Conservation (phyloP, 2,329 filamentous ascomycete species). For the Talaromyces pinophilus region DNA sequence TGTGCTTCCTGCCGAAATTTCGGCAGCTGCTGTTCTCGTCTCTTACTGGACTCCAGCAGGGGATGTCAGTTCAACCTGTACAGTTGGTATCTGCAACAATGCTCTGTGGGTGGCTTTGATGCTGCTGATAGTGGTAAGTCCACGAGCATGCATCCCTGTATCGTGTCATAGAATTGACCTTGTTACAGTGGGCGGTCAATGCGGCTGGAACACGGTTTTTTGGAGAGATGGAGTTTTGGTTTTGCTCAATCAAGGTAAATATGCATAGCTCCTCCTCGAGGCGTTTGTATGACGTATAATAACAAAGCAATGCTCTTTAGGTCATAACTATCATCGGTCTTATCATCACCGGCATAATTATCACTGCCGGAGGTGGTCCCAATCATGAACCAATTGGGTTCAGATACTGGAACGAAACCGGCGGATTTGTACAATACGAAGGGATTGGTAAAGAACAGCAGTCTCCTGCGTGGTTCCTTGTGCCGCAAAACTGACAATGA, state of each 20-base stretch:
- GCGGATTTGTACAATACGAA: conserved; percentile 53
- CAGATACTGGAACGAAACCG: conserved; percentile 53
- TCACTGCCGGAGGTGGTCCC: conserved; percentile 56
- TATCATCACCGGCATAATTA: conserved; percentile 54
- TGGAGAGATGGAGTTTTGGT: conserved; percentile 58
- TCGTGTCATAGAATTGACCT: neutral
- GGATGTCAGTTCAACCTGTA: conserved; percentile 34
- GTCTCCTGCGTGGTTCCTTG: neutral
- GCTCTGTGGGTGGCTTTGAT: conserved; percentile 58
- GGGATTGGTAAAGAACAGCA: conserved; percentile 24
- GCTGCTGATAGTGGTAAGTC: conserved; percentile 55
- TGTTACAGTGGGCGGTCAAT: conserved; percentile 38
- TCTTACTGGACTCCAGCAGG: conserved; percentile 58
- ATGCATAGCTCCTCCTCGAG: neutral
- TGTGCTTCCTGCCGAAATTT: conserved; percentile 55
- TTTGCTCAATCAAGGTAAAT: conserved; percentile 48
- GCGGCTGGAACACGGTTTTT: conserved; percentile 53
- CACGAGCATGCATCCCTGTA: neutral
- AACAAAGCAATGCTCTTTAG: neutral
- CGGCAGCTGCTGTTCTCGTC: conserved; percentile 64
- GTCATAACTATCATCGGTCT: conserved; percentile 56
- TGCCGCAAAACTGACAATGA: neutral
- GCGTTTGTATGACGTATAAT: neutral
- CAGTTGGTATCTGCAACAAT: conserved; percentile 26
- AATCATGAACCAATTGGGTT: conserved; percentile 54